phyloP scores from a whole-genome alignment of 306 rosid species.

The Castanopsis chinensis region DNA sequence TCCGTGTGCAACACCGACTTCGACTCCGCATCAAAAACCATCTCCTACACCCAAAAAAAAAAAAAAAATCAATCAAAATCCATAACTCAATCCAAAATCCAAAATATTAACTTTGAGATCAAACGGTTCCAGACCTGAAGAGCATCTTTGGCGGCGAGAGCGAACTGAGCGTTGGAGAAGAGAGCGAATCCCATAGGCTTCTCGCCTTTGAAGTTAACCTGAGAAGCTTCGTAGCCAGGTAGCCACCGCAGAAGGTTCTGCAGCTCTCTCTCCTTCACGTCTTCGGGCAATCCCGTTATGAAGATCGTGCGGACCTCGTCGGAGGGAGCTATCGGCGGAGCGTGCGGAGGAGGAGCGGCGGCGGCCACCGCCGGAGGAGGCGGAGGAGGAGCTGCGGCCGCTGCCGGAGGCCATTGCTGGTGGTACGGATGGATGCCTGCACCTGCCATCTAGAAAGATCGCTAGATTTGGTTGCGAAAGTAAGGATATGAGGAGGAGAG shows the following conservation, averaged over 20 bases:
- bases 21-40: conserved; percentile 85
- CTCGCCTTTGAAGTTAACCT: conserved; percentile 85
- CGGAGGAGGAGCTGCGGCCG: conserved; percentile 61
- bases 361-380: conserved; percentile 32
- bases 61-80: not conserved
- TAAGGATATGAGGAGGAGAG: not conserved
- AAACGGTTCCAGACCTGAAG: conserved; percentile 53
- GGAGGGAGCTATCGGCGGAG: conserved; percentile 33
- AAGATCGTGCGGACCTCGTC: conserved; percentile 96
- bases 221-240: conserved; percentile 98
- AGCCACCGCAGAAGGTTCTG: conserved; percentile 86
- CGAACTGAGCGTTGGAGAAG: conserved; percentile 65
- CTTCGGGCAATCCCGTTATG: conserved; percentile 92
- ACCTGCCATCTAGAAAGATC: conserved; percentile 64
- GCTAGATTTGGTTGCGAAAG: not conserved
- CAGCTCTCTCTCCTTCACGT: conserved; percentile 88
- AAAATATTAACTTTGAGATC: not conserved
- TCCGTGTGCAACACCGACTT: conserved; percentile 93
- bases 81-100: not conserved
- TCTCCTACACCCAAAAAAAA: conserved; percentile 35
- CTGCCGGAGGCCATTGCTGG: conserved; percentile 85
- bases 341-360: conserved; percentile 31
- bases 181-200: conserved; percentile 99
- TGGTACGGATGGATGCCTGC: conserved; percentile 91
- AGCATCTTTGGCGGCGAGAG: conserved; percentile 80